Evolutionary conservation across 257 asterid species (phyloP), one percentile per base, ranked within the genome.

Genomic region (Verbena officinalis): DNA sequence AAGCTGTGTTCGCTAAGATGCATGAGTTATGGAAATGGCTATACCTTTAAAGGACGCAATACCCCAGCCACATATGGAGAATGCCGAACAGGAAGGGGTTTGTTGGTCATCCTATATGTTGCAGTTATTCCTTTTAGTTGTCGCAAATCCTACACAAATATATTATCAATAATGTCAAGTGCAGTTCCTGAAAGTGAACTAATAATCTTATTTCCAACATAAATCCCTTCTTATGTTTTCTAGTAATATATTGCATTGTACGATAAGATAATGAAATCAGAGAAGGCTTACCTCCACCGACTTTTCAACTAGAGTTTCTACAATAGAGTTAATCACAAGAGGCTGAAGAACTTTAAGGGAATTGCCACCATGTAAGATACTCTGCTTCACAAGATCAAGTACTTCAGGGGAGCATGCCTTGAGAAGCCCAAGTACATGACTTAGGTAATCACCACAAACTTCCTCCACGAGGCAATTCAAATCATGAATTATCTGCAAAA

Each of bases 81-180:
- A 80, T 94, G 99, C 72, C 95, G 84, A 71, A 85, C 94, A 27
- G 99, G 97, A 75, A 86, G 92, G 61, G 99, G 99, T 74, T 88
- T 94, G 81, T 86, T 90, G 44, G 97, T 88, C 96, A 94, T 86
- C 80, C 99, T 91, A 67, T 81, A 94, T 14, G 99, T 90, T 5
- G 99, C 95, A 65, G 97, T 90, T 72, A 94, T 90, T 73, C 99
- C 99, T 73, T 90, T 94, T 59, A 90, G 53, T 69, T 94, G 97
- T 70, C 86, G 81, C 85, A 94, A 68, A 78, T 94, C 96, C 96
- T 91, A 74, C 77, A 76, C 57, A 66, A 85, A 36, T 2, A 71
- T 55, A 57, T 56, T 59, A 7, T 49, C 58, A 56, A 67, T 39
- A 34, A 43, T 14, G n/a, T 68, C 55, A 76, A 16, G 55, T 17